These are phyloP conservation scores for Cadophora luteo-olivacea DNA, from an alignment of 2,329 filamentous ascomycete species.

Conservation along the genomic window DNA sequence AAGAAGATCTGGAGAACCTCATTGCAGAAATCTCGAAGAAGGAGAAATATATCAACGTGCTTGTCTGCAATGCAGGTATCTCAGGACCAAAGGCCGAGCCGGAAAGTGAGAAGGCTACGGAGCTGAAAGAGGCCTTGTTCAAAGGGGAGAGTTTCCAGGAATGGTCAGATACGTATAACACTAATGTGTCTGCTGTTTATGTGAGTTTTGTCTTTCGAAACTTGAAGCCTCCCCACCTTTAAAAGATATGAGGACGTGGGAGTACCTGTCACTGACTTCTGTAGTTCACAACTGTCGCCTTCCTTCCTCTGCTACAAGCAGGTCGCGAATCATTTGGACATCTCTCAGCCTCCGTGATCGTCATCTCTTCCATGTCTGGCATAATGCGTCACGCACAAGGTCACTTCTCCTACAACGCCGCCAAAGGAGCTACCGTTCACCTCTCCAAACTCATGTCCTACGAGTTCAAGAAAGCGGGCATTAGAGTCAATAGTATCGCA, in stretches of 20 bases:
- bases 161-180: conserved; percentile 74
- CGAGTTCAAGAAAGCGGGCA: conserved; percentile 59
- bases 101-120: conserved; percentile 53
- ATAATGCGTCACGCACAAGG: conserved; percentile 41
- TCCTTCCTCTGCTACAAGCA: conserved; percentile 66
- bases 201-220: conserved; percentile 5
- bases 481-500: conserved; percentile 62
- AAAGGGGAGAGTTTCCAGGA: conserved; percentile 61
- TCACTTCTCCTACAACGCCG: conserved; percentile 47
- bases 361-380: conserved; percentile 41
- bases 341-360: conserved; percentile 39
- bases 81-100: conserved; percentile 47
- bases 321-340: conserved; percentile 52
- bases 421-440: conserved; percentile 58
- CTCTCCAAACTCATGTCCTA: conserved; percentile 61
- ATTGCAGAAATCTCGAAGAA: conserved; percentile 59
- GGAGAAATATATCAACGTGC: conserved; percentile 64
- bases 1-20: conserved; percentile 61
- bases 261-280: background rate
- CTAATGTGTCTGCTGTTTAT: conserved; percentile 73
- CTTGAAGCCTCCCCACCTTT: background rate
- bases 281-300: conserved; percentile 64
- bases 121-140: conserved; percentile 67
- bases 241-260: background rate
- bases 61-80: conserved; percentile 64